Evolutionary conservation across 2,329 filamentous ascomycete genomes (phyloP).

Genomic region (Cyphellophora europaea): DNA sequence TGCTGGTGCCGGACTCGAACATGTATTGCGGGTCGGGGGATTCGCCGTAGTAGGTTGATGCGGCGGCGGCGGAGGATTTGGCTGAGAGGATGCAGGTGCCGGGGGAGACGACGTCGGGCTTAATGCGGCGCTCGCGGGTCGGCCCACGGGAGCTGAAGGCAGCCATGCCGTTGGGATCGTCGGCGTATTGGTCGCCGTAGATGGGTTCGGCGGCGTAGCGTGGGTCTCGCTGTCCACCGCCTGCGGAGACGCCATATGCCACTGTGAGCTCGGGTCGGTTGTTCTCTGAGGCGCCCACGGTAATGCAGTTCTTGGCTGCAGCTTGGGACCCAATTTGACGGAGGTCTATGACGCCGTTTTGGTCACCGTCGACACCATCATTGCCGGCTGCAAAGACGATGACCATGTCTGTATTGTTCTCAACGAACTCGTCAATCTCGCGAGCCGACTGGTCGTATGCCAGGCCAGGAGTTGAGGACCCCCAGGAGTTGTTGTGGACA

Average conservation of each 20-base stretch:
- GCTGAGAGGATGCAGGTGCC: slow-evolving; percentile 17
- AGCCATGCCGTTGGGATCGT: slow-evolving; percentile 15
- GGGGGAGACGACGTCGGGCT: slow-evolving; percentile 20
- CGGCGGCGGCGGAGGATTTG: slow-evolving; percentile 7
- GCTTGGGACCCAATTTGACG: slow-evolving; percentile 16
- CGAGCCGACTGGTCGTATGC: slow-evolving; percentile 9
- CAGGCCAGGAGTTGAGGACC: slow-evolving; percentile 2
- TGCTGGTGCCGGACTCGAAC: slow-evolving; percentile 17
- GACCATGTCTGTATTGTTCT: slow-evolving; percentile 17
- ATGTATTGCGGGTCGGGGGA: slow-evolving; percentile 12
- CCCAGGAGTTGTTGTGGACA: slow-evolving; percentile 20
- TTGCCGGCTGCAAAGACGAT: slow-evolving; percentile 20
- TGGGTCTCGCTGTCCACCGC: slow-evolving; percentile 1
- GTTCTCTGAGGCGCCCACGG: slow-evolving; percentile 19
- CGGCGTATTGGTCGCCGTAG: slow-evolving; percentile 8
- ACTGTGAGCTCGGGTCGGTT: slow-evolving; percentile 12
- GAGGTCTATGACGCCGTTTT: slow-evolving; percentile 10
- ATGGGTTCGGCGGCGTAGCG: slow-evolving; percentile 1
- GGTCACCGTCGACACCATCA: slow-evolving; percentile 10
- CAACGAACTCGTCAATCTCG: slow-evolving; percentile 18
- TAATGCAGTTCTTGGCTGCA: slow-evolving; percentile 20
- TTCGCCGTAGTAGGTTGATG: background rate
- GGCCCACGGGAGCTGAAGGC: slow-evolving; percentile 16
- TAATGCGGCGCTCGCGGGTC: slow-evolving; percentile 16
- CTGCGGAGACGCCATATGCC: slow-evolving; percentile 5